Conservation (phyloP, 2,329 filamentous ascomycete genomes). For the Metarhizium sp. region DNA sequence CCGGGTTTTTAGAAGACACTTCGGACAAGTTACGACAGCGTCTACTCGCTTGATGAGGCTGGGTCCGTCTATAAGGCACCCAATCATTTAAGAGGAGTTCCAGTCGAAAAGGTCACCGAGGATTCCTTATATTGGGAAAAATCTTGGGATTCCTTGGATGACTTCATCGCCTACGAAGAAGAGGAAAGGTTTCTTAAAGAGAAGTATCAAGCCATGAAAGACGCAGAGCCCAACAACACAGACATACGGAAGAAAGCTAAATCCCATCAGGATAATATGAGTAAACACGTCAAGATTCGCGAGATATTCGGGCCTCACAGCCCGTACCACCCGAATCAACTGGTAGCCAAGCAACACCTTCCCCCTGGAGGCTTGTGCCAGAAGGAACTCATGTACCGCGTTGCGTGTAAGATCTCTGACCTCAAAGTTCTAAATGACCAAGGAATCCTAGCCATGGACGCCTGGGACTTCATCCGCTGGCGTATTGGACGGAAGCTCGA, state of each 20-base stretch:
- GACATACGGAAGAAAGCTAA: constrained; percentile 10
- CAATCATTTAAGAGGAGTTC: constrained; percentile 14
- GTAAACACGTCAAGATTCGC: constrained; percentile 23
- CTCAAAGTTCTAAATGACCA: constrained; percentile 15
- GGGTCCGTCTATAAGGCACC: constrained; percentile 16
- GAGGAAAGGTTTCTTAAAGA: constrained; percentile 13
- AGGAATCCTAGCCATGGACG: constrained; percentile 23
- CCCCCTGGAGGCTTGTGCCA: constrained; percentile 22
- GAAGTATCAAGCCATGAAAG: not conserved
- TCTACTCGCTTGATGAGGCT: constrained; percentile 14
- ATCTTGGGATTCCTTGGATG: constrained; percentile 20
- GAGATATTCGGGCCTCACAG: constrained; percentile 22
- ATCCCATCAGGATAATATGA: constrained; percentile 20
- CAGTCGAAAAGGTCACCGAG: constrained; percentile 19
- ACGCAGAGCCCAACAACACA: constrained; percentile 7
- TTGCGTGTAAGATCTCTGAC: constrained; percentile 24
- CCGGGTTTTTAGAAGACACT: constrained; percentile 10
- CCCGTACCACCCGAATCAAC: constrained; percentile 27
- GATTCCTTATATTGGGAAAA: constrained; percentile 19
- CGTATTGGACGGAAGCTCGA: constrained; percentile 14
- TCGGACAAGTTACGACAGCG: constrained; percentile 5
- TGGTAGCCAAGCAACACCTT: constrained; percentile 23
- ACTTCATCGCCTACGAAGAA: constrained; percentile 16
- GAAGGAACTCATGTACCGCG: constrained; percentile 24
- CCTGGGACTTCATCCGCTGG: constrained; percentile 29